phyloP scores from a whole-genome alignment of 352 stramenopile species.

The Pythium pyrilobum region DNA sequence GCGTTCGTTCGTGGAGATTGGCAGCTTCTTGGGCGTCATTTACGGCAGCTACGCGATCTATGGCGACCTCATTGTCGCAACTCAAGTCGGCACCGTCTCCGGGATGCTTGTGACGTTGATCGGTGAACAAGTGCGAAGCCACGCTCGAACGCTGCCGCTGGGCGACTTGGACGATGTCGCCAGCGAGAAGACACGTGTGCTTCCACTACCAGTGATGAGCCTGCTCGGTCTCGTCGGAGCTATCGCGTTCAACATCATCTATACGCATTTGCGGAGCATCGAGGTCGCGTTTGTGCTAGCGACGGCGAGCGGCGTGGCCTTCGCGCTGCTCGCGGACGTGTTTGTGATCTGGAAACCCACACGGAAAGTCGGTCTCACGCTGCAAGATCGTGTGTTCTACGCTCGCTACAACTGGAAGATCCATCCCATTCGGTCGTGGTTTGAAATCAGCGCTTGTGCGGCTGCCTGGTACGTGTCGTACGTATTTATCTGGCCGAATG shows the following conservation, averaged over 20 bases:
- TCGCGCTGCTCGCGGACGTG: constrained; percentile 74
- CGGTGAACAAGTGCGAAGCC: constrained; percentile 66
- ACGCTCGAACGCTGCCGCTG: constrained; percentile 33
- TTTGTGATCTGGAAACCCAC: constrained; percentile 85
- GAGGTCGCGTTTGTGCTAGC: constrained; percentile 79
- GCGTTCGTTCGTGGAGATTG: constrained; percentile 79
- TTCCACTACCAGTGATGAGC: constrained; percentile 78
- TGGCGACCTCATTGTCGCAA: constrained; percentile 63
- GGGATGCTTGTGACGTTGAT: constrained; percentile 77
- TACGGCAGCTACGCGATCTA: constrained; percentile 87
- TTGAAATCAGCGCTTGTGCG: constrained; percentile 51
- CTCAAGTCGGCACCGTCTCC: constrained; percentile 79
- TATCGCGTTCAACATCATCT: constrained; percentile 87
- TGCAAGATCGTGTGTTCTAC: constrained; percentile 75
- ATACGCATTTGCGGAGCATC: constrained; percentile 75
- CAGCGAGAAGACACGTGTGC: constrained; percentile 58
- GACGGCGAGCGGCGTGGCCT: constrained; percentile 69
- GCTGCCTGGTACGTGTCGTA: constrained; percentile 64
- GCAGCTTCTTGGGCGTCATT: constrained; percentile 84
- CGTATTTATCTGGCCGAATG: constrained; percentile 53
- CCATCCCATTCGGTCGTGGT: constrained; percentile 45
- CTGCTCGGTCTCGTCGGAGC: constrained; percentile 68
- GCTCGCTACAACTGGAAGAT: constrained; percentile 50
- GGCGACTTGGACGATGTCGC: constrained; percentile 25
- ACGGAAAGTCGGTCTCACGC: constrained; percentile 65